Base-by-base conservation (phyloP, 768 basidiomycete genomes). In the Kwoniella botswanensis region DNA sequence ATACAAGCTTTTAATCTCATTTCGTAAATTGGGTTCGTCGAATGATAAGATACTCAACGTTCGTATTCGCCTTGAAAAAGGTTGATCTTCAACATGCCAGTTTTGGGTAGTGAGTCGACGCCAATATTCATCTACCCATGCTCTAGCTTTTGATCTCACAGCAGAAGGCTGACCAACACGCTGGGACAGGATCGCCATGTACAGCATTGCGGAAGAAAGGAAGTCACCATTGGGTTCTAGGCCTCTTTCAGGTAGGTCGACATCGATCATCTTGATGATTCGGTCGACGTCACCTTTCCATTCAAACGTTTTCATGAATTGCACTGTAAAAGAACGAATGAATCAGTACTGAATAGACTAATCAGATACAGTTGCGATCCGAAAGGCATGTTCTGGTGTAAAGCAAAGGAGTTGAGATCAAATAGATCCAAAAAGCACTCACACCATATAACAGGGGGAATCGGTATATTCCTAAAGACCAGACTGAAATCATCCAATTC, bases 361-460 rank as follows among this genome's bases (percentile, higher is more conserved):
- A 29, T 29, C 29, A 29, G 29, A 29, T 29, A 29, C 29, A 29
- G 5, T 29, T 29, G 29, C 4, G 29, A 29, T 29, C 29, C 29
- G 29, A 29, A 29, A 29, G 29, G 29, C 29, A 29, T 6, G 29
- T 29, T 29, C 29, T 29, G 29, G 4, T 17, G n/a, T 43, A 21
- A 18, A 21, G n/a, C 15, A 42, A 42, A 4, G 1, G 21, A 24
- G 57, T 50, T 22, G 11, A 21, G n/a, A 29, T 46, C 5, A 29
- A 29, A 29, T 6, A 29, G 29, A 56, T 18, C 26, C 10, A n/a
- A 13, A 21, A 41, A 42, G 10, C 9, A 71, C 71, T 63, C 26
- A 72, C 71, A 21, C 71, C 66, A 72, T 9, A 72, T 59, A 22
- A 52, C 61, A 15, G 63, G 62, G 3, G 71, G 60, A 3, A 72